A percentile compares a stretch with the other conserved stretches of the same genome.
Conservation (phyloP, 331 rosid genomes). For the Quercus lobata region DNA sequence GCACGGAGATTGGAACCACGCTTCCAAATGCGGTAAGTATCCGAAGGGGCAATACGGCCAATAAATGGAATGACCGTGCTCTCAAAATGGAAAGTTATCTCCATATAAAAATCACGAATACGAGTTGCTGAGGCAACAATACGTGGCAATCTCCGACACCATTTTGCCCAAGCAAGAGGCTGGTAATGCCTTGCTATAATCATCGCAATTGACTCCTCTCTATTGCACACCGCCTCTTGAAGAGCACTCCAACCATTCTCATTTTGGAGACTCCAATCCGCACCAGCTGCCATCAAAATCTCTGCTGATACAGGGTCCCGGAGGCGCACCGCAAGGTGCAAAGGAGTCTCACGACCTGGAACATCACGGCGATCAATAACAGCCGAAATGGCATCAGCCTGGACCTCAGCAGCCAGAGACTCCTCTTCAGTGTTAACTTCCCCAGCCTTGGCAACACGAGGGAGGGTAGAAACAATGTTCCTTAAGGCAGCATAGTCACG, state of each 20-base stretch:
- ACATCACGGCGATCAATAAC: constrained; percentile 88
- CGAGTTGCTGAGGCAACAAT: constrained; percentile 87
- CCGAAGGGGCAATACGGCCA: constrained; percentile 96
- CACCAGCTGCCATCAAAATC: constrained; percentile 96
- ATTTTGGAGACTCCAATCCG: constrained; percentile 96
- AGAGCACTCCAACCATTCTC: constrained; percentile 99
- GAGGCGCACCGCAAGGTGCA: constrained; percentile 93
- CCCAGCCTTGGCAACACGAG: constrained; percentile 80
- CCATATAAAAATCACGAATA: constrained; percentile 98
- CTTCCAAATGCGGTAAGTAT: constrained; percentile 98
- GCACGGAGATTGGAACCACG: constrained; percentile 99
- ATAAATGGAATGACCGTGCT: constrained; percentile 98
- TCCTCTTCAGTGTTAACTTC: constrained; percentile 74
- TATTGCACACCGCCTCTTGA: constrained; percentile 92
- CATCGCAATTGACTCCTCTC: constrained; percentile 93
- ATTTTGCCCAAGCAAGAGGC: constrained; percentile 97
- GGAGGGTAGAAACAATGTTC: constrained; percentile 58
- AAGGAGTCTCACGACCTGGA: constrained; percentile 93
- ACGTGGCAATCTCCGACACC: constrained; percentile 98
- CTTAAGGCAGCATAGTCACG: constrained; percentile 66
- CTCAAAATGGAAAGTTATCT: constrained; percentile 94
- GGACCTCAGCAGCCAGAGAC: constrained; percentile 77
- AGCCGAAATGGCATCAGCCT: constrained; percentile 71
- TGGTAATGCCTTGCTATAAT: constrained; percentile 86
- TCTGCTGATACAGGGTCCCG: constrained; percentile 78